Percentiles rank a stretch among this genome's conserved stretches.
Evolutionary conservation across 2,329 filamentous ascomycete genomes (phyloP).

Genomic region (Aspergillus piperis): DNA sequence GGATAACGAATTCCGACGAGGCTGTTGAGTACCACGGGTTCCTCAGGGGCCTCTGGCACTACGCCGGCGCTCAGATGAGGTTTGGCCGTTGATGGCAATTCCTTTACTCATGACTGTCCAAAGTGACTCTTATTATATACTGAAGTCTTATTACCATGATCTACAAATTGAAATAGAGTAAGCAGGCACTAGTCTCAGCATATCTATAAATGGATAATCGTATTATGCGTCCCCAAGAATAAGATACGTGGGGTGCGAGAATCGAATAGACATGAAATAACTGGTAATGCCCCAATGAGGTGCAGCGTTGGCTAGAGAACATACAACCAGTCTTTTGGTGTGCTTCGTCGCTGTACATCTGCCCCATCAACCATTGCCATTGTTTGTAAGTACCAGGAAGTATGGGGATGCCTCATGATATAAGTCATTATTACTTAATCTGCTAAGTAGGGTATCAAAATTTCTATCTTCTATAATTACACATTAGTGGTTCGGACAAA

Average conservation of each 20-base stretch:
- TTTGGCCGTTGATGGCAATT: slow-evolving; percentile 60
- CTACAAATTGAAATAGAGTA: not conserved
- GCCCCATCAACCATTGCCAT: not conserved
- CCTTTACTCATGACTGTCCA: not conserved
- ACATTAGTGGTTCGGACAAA: not conserved
- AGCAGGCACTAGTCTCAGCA: not conserved
- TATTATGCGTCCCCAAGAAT: not conserved
- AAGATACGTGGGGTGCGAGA: not conserved
- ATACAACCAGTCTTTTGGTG: not conserved
- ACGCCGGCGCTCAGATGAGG: slow-evolving; percentile 83
- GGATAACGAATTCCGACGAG: slow-evolving; percentile 40
- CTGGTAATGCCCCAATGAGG: too few species aligned
- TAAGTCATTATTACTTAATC: not conserved
- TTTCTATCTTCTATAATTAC: not conserved
- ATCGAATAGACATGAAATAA: not conserved
- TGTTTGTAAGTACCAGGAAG: not conserved
- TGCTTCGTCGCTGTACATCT: not conserved
- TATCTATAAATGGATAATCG: not conserved
- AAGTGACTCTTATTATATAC: not conserved
- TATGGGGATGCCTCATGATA: not conserved
- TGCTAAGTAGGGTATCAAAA: not conserved
- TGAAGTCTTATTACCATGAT: too few species aligned
- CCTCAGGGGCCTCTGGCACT: slow-evolving; percentile 78
- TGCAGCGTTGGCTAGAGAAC: not conserved
- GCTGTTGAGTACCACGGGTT: slow-evolving; percentile 91